Percentiles rank a stretch among this genome's conserved stretches.
phyloP scores from a whole-genome alignment of 148 eudicot species.

The Vaccinium myrtillus region DNA sequence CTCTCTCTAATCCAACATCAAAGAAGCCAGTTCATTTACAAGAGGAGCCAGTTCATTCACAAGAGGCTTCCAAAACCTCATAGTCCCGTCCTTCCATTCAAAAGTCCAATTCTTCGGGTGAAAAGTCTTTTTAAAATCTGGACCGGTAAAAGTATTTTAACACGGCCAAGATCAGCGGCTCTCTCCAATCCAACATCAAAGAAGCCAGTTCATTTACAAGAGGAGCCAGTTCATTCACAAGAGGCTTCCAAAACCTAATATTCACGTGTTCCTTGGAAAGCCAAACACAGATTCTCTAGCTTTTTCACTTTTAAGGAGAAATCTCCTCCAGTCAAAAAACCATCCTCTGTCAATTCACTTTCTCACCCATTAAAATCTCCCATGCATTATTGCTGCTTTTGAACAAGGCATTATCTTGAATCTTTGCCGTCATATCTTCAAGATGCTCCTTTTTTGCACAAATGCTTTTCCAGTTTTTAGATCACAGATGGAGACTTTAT shows the following conservation, averaged over 20 bases:
- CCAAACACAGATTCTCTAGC: conserved; percentile 5
- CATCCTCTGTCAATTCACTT: background rate
- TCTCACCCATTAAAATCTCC: background rate
- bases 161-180: no score
- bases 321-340: background rate
- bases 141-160: no score
- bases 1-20: no score
- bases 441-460: background rate
- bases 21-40: no score
- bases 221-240: background rate
- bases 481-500: background rate
- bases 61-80: background rate
- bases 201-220: background rate
- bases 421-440: conserved; percentile 3
- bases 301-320: background rate
- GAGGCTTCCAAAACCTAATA: background rate
- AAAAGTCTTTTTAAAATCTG: no score
- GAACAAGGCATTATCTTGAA: conserved; percentile 7
- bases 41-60: background rate
- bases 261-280: background rate
- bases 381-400: conserved; percentile 1
- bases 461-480: background rate
- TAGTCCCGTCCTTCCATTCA: background rate
- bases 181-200: no score
- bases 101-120: no score